Evolutionary conservation across 1,284 basidiomycete species (phyloP), one percentile per base, ranked within the genome.

Genomic region (Chiua sp.): DNA sequence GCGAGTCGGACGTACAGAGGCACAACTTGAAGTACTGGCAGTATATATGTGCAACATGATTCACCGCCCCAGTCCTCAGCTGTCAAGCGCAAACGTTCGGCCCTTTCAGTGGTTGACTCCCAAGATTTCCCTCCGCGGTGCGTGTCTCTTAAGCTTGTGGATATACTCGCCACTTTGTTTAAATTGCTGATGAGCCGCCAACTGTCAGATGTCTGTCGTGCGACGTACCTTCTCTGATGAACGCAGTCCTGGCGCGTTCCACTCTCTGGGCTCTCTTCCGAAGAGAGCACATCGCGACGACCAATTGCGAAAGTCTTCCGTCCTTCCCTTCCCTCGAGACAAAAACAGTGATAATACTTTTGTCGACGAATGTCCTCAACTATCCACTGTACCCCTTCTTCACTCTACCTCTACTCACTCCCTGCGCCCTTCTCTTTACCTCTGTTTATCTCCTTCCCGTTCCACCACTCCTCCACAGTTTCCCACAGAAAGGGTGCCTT

Each of bases 191-290:
- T 58, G 26, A 26, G 33, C 59, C 57, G 52, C 51, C 20, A 39
- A 13, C 26, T 26, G 26, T 26, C 35, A 71, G 58, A 73, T 73
- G 71, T 11, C 60, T 26, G 16, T 47, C 3, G 56, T 60, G 62
- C 72, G 76, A 53, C 78, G 81, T 42, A 59, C 71, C 0, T 83
- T 80, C 72, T 78, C 78, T 47, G 77, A 79, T 51, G 82, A 84
- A 64, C 75, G 71, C 46, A 80, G 81, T 33, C 76, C 79, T 16
- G 84, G 84, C 63, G 79, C 86, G 16, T 86, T 87, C 63, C 76
- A 76, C 26, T 76, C 83, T 16, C 77, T 88, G 53, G 77, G 79
- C 22, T 63, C 72, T 47, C 79, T 87, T 54, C 87, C 87, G 33
- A 78, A 80, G n/a, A 74, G 81, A 55, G 68, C 65, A 2, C 53